Base-by-base conservation (phyloP, 2,329 filamentous ascomycete genomes). In the Verticillium klebahnii region DNA sequence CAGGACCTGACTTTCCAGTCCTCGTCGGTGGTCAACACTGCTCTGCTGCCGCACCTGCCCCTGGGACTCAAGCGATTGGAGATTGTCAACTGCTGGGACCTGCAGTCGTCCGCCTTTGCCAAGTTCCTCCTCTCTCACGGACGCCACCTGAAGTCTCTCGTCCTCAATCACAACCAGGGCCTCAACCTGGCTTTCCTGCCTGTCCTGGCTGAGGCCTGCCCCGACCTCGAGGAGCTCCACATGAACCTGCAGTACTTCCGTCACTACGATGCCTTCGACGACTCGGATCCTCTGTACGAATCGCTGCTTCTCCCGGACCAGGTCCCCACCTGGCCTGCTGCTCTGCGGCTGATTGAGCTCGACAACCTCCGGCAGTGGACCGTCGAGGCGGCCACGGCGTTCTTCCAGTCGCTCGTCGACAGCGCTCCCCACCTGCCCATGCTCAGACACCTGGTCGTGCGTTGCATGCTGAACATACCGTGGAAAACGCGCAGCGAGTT, bases 401-500 rank as follows among this genome's bases (percentile, higher is more conserved):
- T 97, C 68, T 90, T 97, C 67, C 82, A 85, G 50, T 95, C 92
- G 17, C 79, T 98, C 2, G 83, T 94, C 25, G 83, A 93, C 62
- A 86, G 85, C 58, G 92, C 93, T 0, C 78, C 82, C 1, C 75
- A 82, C 2, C 73, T 98, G 25, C 85, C 82, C 0, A 78, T 86
- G 62, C 82, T 98, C 29, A 88, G 92, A 9, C 80, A 83, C 54
- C 77, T 97, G 12, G 82, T 85, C 1, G 84, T 97, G 66, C 91
- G 89, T 69, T 88, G 89, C 1, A 94, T 92, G 73, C 80, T 97
- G 57, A 87, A 93, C 69, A 84, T 87, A 56, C 88, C 90, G 12
- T 97, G 93, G 91, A 88, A 92, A 64, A 86, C 92, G 70, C 86
- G 94, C 52, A 90, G 90, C 19, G 83, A 83, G n/a, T 89, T 97